Percentiles rank a stretch among this genome's conserved stretches.
phyloP scores from a whole-genome alignment of 2,329 filamentous ascomycete genomes.

The Ophiostoma novo-ulmi region DNA sequence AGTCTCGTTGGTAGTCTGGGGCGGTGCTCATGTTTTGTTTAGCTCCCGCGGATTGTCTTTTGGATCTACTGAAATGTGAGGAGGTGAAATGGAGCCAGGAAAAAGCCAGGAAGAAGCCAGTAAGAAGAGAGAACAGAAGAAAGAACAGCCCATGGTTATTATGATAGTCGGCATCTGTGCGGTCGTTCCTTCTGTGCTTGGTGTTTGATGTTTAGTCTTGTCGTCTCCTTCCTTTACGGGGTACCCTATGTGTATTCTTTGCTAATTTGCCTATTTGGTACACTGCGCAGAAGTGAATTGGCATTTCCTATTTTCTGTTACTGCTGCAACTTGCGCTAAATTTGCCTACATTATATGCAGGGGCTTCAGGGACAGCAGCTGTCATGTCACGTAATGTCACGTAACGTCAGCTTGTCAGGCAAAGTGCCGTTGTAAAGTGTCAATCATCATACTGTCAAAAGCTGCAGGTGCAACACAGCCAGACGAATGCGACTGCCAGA shows the following conservation, averaged over 20 bases:
- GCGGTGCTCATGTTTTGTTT: neutral
- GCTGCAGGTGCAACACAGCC: neutral
- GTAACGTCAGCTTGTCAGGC: too few species aligned
- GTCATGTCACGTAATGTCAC: neutral
- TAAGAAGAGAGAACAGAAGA: neutral
- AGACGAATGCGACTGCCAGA: too few species aligned
- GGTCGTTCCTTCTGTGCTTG: neutral
- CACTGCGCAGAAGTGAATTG: neutral
- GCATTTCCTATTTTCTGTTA: neutral
- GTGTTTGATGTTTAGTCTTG: neutral
- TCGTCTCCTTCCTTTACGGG: neutral
- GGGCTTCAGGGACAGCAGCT: neutral
- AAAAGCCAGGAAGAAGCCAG: too few species aligned
- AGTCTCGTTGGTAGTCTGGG: too few species aligned
- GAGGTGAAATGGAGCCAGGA: neutral
- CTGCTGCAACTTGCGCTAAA: neutral
- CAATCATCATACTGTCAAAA: neutral
- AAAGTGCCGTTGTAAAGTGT: too few species aligned
- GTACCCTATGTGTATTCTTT: neutral
- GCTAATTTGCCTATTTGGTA: neutral
- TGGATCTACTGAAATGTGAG: too few species aligned
- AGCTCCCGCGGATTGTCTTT: neutral
- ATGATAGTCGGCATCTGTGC: slow-evolving; percentile 1
- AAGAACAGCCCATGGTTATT: neutral
- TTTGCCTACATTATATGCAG: slow-evolving; percentile 1